Percentiles rank a stretch among this genome's conserved stretches.
Evolutionary conservation across 495 filamentous ascomycete species (phyloP).

Genomic region (Hypomontagnella monticulosa): DNA sequence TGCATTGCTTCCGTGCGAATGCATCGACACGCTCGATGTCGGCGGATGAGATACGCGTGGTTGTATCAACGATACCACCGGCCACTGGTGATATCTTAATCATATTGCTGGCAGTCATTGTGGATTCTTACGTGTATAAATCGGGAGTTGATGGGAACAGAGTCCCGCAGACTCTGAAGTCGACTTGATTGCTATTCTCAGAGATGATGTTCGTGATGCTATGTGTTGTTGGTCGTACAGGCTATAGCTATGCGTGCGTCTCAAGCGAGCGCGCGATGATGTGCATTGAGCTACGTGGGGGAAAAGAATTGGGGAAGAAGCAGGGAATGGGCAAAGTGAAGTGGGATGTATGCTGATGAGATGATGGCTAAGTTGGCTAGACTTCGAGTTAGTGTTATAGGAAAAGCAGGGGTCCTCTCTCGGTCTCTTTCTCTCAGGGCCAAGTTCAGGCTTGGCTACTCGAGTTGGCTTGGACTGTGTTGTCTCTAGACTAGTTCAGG

Average conservation of each 20-base stretch:
- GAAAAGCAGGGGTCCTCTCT: slow-evolving; percentile 17
- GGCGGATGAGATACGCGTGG: slow-evolving; percentile 31
- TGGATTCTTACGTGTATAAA: not conserved
- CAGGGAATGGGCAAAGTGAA: slow-evolving; percentile 5
- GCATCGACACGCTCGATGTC: slow-evolving; percentile 56
- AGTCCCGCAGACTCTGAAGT: slow-evolving; percentile 19
- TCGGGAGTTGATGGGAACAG: slow-evolving; percentile 5
- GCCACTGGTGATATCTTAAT: not conserved
- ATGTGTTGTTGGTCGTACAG: not conserved
- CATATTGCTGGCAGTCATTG: slow-evolving; percentile 28
- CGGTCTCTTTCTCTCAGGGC: not conserved
- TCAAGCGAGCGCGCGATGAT: not conserved
- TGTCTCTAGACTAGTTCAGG: not conserved
- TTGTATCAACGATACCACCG: not conserved
- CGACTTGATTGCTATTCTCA: not conserved
- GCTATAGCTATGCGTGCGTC: not conserved
- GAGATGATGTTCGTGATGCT: slow-evolving; percentile 3
- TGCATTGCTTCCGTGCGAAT: slow-evolving; percentile 52
- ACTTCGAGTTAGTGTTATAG: slow-evolving; percentile 25
- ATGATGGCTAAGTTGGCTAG: slow-evolving; percentile 24
- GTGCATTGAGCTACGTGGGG: slow-evolving; percentile 11
- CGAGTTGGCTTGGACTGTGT: not conserved
- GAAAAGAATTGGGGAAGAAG: slow-evolving; percentile 21
- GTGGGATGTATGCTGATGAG: slow-evolving; percentile 14
- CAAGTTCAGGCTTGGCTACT: slow-evolving; percentile 5